A percentile compares a stretch with the other conserved stretches of the same genome.
Evolutionary conservation across 2,329 filamentous ascomycete genomes (phyloP).

Genomic region (Dothideomycetidae sp.): DNA sequence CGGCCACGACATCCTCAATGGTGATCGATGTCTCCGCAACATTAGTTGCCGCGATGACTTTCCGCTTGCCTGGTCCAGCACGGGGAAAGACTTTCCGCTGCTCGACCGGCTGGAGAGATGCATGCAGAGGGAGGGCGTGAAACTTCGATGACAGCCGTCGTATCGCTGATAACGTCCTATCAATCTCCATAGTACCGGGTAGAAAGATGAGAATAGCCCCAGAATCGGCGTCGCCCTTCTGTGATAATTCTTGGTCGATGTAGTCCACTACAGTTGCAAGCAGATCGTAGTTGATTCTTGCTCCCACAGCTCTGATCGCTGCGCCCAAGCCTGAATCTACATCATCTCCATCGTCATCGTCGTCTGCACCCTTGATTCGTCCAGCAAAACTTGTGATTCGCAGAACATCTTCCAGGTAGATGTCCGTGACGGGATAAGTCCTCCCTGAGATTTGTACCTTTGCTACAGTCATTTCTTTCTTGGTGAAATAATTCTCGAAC

Average conservation of each 20-base stretch:
- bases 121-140: constrained; percentile 77
- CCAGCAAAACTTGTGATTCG: constrained; percentile 55
- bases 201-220: constrained; percentile 94
- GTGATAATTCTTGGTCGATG: constrained; percentile 59
- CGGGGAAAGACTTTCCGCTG: constrained; percentile 74
- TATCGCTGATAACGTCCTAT: constrained; percentile 57
- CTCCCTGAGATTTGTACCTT: constrained; percentile 75
- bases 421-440: constrained; percentile 80
- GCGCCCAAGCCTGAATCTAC: constrained; percentile 28
- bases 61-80: constrained; percentile 66
- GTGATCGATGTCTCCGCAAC: constrained; percentile 98
- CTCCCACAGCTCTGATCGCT: constrained; percentile 38
- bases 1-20: constrained; percentile 90
- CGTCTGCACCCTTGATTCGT: constrained; percentile 18
- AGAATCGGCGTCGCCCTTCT: constrained; percentile 39
- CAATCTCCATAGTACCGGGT: constrained; percentile 84
- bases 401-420: constrained; percentile 78
- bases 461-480: constrained; percentile 42
- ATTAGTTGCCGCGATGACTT: constrained; percentile 89
- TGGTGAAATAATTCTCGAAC: constrained; percentile 69
- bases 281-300: constrained; percentile 82
- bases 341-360: constrained; percentile 35
- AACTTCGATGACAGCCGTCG: constrained; percentile 45
- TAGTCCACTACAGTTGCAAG: constrained; percentile 64
- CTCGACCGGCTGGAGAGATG: constrained; percentile 75